Evolutionary conservation across 768 basidiomycete species (phyloP).

Genomic region (Glaciozyma martinii): DNA sequence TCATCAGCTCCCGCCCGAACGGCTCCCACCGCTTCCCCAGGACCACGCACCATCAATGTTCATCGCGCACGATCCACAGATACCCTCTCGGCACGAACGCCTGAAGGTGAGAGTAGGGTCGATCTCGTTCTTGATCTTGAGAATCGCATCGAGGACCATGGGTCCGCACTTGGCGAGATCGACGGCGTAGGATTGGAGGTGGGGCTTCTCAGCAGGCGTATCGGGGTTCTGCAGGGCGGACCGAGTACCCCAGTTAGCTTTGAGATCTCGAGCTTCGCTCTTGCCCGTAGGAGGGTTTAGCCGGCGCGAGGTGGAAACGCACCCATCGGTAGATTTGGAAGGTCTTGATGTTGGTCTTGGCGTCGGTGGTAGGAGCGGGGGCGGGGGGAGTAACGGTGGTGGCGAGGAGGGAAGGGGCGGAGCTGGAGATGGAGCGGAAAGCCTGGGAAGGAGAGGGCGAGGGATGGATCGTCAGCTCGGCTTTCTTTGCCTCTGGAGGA

Average conservation of each 20-base stretch:
- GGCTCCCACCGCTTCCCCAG: not conserved
- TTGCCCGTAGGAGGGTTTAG: not conserved
- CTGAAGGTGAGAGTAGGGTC: conserved; percentile 97
- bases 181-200: conserved; percentile 78
- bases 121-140: conserved; percentile 98
- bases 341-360: conserved; percentile 66
- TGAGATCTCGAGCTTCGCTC: not conserved
- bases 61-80: conserved; percentile 98
- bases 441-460: not conserved
- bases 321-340: conserved; percentile 99
- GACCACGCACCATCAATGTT: conserved; percentile 78
- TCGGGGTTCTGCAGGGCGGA: conserved; percentile 71
- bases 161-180: conserved; percentile 92
- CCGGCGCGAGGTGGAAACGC: conserved; percentile 35
- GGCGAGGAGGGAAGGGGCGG: not conserved
- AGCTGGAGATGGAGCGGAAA: not conserved
- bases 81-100: conserved; percentile 84
- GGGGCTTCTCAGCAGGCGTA: conserved; percentile 81
- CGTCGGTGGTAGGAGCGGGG: not conserved
- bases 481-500: too few species aligned
- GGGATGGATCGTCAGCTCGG: too few species aligned
- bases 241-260: not conserved
- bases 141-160: conserved; percentile 89
- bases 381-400: not conserved
- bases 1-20: not conserved